Percentiles rank a stretch among this genome's conserved stretches.
These are phyloP conservation scores for Fraxinus angustifolia DNA, from an alignment of 305 asterid genomes.

Conservation along the genomic window DNA sequence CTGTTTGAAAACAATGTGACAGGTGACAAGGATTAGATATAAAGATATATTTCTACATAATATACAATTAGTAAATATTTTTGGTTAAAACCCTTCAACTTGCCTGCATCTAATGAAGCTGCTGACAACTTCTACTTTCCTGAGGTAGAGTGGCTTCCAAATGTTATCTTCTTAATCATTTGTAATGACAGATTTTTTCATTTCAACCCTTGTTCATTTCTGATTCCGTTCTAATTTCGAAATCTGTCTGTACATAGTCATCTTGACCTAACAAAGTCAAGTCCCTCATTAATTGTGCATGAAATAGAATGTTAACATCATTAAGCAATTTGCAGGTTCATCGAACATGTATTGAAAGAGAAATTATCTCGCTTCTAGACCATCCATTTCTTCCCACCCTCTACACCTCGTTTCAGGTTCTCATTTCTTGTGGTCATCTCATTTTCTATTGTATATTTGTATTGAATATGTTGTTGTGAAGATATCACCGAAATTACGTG, in stretches of 20 bases:
- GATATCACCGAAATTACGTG: not conserved
- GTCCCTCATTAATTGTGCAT: not conserved
- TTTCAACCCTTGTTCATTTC: not conserved
- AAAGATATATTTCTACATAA: not conserved
- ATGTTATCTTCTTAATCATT: not conserved
- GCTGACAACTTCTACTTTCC: not conserved
- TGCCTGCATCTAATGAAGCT: not conserved
- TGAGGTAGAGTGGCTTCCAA: not conserved
- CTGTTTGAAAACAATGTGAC: not conserved
- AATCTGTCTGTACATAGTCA: not conserved
- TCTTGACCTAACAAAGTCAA: not conserved
- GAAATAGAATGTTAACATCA: not conserved
- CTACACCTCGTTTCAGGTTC: slow-evolving; percentile 91
- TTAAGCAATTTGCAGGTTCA: slow-evolving; percentile 68
- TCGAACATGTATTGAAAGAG: slow-evolving; percentile 92
- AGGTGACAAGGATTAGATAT: not conserved
- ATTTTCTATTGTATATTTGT: slow-evolving; percentile 1
- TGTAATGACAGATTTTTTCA: not conserved
- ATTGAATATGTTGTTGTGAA: not conserved
- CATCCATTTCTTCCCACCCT: slow-evolving; percentile 98
- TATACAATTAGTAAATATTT: not conserved
- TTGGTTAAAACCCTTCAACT: not conserved
- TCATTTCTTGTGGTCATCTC: slow-evolving; percentile 18
- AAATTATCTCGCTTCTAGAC: slow-evolving; percentile 79
- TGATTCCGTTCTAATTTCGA: not conserved